phyloP scores from a whole-genome alignment of 768 basidiomycete genomes.

The Brasilioporus rufonigricans region DNA sequence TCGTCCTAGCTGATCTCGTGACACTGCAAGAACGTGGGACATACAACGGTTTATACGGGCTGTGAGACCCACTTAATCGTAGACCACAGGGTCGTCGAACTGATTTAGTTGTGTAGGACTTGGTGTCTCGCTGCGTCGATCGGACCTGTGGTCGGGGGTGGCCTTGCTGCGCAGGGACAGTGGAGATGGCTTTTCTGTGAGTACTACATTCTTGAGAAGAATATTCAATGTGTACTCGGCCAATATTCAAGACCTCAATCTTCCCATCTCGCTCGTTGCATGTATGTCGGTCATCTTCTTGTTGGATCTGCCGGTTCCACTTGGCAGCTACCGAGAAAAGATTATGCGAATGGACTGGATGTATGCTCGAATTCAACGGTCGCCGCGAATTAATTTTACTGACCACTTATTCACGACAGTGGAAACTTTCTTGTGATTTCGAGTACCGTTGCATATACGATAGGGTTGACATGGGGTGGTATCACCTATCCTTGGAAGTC shows the following conservation, averaged over 20 bases:
- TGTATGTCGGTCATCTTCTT: not conserved
- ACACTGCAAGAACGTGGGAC: not conserved
- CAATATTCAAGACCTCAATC: not conserved
- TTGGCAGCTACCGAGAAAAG: not conserved
- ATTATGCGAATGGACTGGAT: not conserved
- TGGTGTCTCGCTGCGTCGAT: not conserved
- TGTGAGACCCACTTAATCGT: not conserved
- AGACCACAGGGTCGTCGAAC: not conserved
- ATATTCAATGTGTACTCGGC: not conserved
- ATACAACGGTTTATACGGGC: not conserved
- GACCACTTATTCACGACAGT: not conserved
- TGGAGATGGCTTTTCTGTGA: constrained; percentile 1
- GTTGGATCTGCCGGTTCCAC: not conserved
- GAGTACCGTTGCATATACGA: not conserved
- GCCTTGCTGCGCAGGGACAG: not conserved
- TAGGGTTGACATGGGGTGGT: not conserved
- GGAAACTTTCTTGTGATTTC: not conserved
- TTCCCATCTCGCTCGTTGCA: not conserved
- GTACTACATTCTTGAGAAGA: not conserved
- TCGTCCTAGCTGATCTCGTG: not conserved
- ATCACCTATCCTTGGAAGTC: not conserved
- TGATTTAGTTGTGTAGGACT: not conserved
- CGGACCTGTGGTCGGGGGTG: not conserved
- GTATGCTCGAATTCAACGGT: not conserved
- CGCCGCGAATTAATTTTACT: not conserved